These are phyloP conservation scores for Aureobasidium leucospermi DNA, from an alignment of 2,329 filamentous ascomycete species.

Conservation along the genomic window DNA sequence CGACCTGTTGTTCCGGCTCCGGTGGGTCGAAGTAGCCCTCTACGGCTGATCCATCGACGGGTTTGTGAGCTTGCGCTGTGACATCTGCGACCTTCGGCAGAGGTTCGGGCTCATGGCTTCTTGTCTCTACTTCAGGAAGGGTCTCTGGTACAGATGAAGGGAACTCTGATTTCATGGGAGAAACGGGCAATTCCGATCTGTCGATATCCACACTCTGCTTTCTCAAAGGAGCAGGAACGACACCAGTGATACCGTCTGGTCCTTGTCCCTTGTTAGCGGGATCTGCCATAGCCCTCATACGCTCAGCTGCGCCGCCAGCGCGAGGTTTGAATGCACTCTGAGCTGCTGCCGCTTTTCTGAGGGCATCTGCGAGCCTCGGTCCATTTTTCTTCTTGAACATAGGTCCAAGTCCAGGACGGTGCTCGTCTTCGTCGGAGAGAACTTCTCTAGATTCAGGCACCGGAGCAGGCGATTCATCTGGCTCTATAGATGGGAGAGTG, in stretches of 20 bases:
- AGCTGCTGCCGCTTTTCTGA: constrained; percentile 74
- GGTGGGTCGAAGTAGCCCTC: constrained; percentile 18
- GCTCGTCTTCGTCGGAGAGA: constrained; percentile 35
- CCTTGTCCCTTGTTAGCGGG: constrained; percentile 50
- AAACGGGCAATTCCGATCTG: not conserved
- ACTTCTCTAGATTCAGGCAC: not conserved
- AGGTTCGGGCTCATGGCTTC: constrained; percentile 31
- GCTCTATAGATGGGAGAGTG: constrained; percentile 11
- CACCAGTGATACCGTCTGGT: constrained; percentile 81
- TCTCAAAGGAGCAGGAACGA: constrained; percentile 67
- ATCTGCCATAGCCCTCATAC: constrained; percentile 47
- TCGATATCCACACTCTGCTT: constrained; percentile 14
- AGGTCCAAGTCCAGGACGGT: constrained; percentile 73
- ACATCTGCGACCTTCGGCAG: not conserved
- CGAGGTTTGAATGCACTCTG: constrained; percentile 76
- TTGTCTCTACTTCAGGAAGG: constrained; percentile 53
- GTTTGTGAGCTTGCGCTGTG: not conserved
- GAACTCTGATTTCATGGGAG: not conserved
- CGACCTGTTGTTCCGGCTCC: constrained; percentile 22
- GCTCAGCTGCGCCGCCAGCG: constrained; percentile 77
- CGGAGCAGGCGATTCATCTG: not conserved
- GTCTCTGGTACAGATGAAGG: not conserved
- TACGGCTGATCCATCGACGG: not conserved
- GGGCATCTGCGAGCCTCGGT: constrained; percentile 61
- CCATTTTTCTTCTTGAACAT: constrained; percentile 82